These are phyloP conservation scores for Nannochloris sp. DNA, from an alignment of 139 green algal genomes.

Conservation along the genomic window DNA sequence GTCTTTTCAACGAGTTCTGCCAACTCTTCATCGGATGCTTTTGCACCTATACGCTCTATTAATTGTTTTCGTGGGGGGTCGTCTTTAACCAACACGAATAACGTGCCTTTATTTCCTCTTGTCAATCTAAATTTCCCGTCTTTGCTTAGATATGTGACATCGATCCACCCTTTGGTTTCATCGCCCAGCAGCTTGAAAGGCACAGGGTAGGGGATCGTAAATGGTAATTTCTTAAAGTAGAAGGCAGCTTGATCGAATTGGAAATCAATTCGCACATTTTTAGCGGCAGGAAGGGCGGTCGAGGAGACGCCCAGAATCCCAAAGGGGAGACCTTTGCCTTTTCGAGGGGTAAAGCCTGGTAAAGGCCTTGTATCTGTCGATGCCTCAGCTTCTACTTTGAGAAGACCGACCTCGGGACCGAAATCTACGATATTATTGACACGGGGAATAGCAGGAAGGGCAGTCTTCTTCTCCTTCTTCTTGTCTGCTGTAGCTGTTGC, in stretches of 20 bases:
- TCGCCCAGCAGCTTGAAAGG: constrained; percentile 91
- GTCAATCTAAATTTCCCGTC: constrained; percentile 59
- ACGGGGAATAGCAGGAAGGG: constrained; percentile 1
- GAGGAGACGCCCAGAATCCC: constrained; percentile 75
- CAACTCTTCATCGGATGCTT: constrained; percentile 27
- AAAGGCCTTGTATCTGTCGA: constrained; percentile 56
- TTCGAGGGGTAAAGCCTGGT: constrained; percentile 59
- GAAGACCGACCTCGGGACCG: constrained; percentile 41
- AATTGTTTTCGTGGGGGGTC: constrained; percentile 39
- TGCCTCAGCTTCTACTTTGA: constrained; percentile 74
- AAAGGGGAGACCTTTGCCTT: constrained; percentile 60
- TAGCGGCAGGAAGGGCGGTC: constrained; percentile 33
- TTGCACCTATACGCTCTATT: constrained; percentile 20
- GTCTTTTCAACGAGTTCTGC: constrained; percentile 13
- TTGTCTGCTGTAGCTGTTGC: background rate
- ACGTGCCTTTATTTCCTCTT: constrained; percentile 78
- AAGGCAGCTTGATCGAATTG: constrained; percentile 82
- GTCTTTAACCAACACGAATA: constrained; percentile 56
- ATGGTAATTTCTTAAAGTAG: constrained; percentile 72
- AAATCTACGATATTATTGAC: constrained; percentile 85
- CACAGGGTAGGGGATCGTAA: constrained; percentile 92
- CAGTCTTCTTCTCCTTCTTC: too few relatives aligned
- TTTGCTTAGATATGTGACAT: constrained; percentile 71
- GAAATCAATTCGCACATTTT: constrained; percentile 76
- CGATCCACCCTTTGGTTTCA: constrained; percentile 88